Evolutionary conservation across 2,329 filamentous ascomycete species (phyloP), one percentile per base, ranked within the genome.

Genomic region (Talaromyces sp.): DNA sequence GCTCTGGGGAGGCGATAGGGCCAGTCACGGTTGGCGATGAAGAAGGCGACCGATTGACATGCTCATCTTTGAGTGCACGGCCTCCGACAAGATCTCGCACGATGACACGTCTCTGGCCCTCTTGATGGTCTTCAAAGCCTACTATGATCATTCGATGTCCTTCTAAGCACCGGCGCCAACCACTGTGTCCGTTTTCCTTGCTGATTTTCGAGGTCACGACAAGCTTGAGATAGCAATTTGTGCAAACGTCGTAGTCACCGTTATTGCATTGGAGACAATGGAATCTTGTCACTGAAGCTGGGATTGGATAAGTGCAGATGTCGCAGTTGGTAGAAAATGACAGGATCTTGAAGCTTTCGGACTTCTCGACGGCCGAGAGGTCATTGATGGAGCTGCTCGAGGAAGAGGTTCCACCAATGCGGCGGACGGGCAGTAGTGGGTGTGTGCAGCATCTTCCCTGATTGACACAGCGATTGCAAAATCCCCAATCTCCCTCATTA

Each of bases 401-500:
- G 14, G 47, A 42, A 19, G 55, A 42, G 4, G 29, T 52, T 22
- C 59, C 52, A 40, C 83, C 79, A 8, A 68, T 56, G 60, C 91
- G 87, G 1, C 86, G 83, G 40, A 96, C 77, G 0, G 92, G 90
- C 0, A 96, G 77, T 0, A 97, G 79, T 6, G 88, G 81, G 66
- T 97, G 93, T 0, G 86, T 89, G 72, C 93, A 97, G 54, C 86
- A 88, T 54, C 82, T 81, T 14, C 90, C 91, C 69, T 87, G 86
- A 54, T 93, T 92, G 27, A 96, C 90, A 61, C 93, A 97, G 55
- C 81, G 77, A 63, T 92, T 91, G 74, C 93, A 97, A 69, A 90
- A 97, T 0, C 93, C 93, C 92, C 92, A 97, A 66, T 95, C 92
- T 4, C 91, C 93, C 57, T 94, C 86, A 64, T 96, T 96, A 74